These are phyloP conservation scores for Hymenoscyphus fraxineus DNA, from an alignment of 2,329 filamentous ascomycete species.

Conservation along the genomic window DNA sequence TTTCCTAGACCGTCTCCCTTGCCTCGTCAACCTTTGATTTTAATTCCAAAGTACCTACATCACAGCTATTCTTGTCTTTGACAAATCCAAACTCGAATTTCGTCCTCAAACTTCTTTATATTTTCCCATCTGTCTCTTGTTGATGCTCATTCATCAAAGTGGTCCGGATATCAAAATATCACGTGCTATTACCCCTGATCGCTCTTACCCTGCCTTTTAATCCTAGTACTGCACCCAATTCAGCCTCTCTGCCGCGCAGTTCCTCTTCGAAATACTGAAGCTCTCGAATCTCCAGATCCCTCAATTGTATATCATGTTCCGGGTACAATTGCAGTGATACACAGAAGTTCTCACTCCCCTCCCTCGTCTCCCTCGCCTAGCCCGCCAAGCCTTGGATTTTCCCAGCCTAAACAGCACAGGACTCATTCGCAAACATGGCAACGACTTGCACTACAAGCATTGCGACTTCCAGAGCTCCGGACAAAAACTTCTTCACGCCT, in stretches of 20 bases:
- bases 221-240: neutral
- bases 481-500: conserved; percentile 10
- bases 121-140: neutral
- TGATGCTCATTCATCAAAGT: neutral
- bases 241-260: neutral
- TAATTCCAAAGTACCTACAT: neutral
- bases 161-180: neutral
- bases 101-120: too few relatives aligned
- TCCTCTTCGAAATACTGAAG: neutral
- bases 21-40: neutral
- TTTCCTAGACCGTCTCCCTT: neutral
- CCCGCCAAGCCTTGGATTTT: neutral
- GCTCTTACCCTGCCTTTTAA: neutral
- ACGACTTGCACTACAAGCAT: conserved; percentile 5
- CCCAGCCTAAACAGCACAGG: neutral
- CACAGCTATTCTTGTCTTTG: neutral
- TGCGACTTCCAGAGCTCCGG: conserved; percentile 1
- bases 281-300: neutral
- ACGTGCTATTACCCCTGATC: neutral
- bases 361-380: neutral
- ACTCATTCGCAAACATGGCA: neutral
- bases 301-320: neutral
- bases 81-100: too few relatives aligned
- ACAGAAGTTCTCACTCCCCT: neutral
- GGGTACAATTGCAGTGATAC: neutral